phyloP scores from a whole-genome alignment of 2,329 filamentous ascomycete species.

The Graphilbum fragrans region DNA sequence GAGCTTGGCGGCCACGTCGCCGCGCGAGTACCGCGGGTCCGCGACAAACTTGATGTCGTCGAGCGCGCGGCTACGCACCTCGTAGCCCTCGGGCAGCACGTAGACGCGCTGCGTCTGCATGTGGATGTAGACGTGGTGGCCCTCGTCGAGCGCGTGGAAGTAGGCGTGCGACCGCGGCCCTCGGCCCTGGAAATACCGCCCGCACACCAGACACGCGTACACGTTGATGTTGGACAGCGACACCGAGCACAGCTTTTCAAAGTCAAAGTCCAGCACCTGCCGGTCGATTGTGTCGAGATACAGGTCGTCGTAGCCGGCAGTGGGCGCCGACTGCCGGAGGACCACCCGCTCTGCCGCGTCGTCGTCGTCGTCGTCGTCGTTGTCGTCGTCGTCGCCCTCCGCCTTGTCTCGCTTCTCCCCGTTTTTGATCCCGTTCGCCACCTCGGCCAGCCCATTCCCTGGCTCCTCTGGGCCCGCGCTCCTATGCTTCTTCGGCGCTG shows the following conservation, averaged over 20 bases:
- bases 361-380: conserved; percentile 24
- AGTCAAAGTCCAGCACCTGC: conserved; percentile 90
- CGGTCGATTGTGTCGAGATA: conserved; percentile 97
- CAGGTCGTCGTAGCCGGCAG: conserved; percentile 84
- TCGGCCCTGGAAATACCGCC: conserved; percentile 93
- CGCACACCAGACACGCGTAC: conserved; percentile 92
- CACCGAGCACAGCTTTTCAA: conserved; percentile 95
- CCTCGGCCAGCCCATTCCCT: background rate
- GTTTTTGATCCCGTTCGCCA: background rate
- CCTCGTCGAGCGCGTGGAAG: conserved; percentile 89
- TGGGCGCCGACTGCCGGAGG: conserved; percentile 62
- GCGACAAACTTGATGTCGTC: conserved; percentile 98
- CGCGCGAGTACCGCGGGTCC: conserved; percentile 72
- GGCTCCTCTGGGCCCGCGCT: conserved; percentile 9
- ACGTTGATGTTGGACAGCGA: conserved; percentile 97
- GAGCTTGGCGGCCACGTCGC: conserved; percentile 63
- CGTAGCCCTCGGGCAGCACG: conserved; percentile 90
- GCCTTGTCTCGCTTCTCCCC: conserved; percentile 5
- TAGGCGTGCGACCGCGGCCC: conserved; percentile 93
- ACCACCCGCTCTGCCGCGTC: conserved; percentile 31
- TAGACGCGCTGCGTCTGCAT: conserved; percentile 88
- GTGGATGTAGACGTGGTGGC: conserved; percentile 97
- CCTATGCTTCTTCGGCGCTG: conserved; percentile 39
- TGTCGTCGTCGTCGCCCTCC: conserved; percentile 18
- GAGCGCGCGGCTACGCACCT: conserved; percentile 85